Evolutionary conservation across 2,329 filamentous ascomycete genomes (phyloP).

Genomic region (Fusarium sp.): DNA sequence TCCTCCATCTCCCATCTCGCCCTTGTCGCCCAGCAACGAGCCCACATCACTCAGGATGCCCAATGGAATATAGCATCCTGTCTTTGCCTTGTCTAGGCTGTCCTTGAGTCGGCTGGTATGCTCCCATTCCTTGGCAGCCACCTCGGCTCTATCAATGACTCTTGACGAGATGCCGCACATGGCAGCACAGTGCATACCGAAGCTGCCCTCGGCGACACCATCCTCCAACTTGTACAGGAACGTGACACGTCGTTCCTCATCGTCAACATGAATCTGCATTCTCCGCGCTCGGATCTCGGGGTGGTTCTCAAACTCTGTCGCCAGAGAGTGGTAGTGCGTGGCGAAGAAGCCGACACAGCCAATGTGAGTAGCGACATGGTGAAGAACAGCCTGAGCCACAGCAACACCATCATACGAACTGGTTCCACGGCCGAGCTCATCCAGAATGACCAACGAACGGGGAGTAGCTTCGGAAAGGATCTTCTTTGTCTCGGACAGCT

Average conservation of each 20-base stretch:
- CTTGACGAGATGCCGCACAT: conserved; percentile 93
- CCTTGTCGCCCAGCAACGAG: conserved; percentile 70
- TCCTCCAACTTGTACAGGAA: conserved; percentile 95
- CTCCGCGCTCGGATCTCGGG: conserved; percentile 85
- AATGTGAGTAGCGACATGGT: conserved; percentile 91
- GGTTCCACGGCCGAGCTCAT: conserved; percentile 94
- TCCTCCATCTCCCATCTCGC: conserved; percentile 58
- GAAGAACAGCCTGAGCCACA: conserved; percentile 95
- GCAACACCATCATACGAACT: conserved; percentile 96
- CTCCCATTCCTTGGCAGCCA: conserved; percentile 91
- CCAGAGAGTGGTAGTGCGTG: conserved; percentile 94
- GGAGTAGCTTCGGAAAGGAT: conserved; percentile 94
- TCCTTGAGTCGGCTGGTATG: conserved; percentile 91
- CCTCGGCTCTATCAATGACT: conserved; percentile 86
- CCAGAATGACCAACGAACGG: conserved; percentile 92
- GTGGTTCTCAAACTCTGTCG: conserved; percentile 87
- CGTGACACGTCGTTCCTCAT: conserved; percentile 82
- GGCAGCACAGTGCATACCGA: conserved; percentile 97
- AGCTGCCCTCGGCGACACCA: conserved; percentile 93
- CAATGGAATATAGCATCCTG: conserved; percentile 81
- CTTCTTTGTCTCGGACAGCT: conserved; percentile 97
- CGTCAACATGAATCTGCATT: conserved; percentile 96
- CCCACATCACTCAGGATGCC: conserved; percentile 89
- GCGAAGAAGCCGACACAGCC: conserved; percentile 97
- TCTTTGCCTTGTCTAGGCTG: conserved; percentile 80